These are phyloP conservation scores for Aspergillus baeticus DNA, from an alignment of 495 filamentous ascomycete genomes.

Conservation along the genomic window DNA sequence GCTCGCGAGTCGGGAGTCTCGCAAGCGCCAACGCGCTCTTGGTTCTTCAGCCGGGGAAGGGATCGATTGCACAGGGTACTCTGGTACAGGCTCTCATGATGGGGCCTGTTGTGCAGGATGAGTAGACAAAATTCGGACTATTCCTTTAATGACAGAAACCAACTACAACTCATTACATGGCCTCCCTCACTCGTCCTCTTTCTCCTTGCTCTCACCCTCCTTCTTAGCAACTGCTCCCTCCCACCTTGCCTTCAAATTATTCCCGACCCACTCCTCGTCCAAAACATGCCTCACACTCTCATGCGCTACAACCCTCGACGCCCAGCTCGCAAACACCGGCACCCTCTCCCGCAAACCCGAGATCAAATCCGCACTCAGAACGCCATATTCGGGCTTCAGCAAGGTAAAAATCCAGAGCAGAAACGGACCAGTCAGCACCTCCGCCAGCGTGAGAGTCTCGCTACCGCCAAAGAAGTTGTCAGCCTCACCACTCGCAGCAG, in stretches of 20 bases:
- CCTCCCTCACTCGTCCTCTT: too few species aligned
- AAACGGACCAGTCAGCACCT: slow-evolving; percentile 75
- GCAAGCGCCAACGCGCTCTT: slow-evolving; percentile 84
- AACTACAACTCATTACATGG: too few species aligned
- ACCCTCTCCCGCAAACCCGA: slow-evolving; percentile 48
- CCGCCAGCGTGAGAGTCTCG: slow-evolving; percentile 69
- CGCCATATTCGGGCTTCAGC: slow-evolving; percentile 44
- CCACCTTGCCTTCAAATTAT: slow-evolving; percentile 21
- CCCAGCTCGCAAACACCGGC: slow-evolving; percentile 69
- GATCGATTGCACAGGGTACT: slow-evolving; percentile 49
- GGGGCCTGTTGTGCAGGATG: slow-evolving; percentile 41
- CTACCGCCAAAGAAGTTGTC: slow-evolving; percentile 80
- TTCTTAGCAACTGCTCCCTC: not conserved
- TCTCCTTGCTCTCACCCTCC: too few species aligned
- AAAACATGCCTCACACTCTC: slow-evolving; percentile 69
- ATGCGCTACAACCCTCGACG: slow-evolving; percentile 55
- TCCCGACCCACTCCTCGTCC: slow-evolving; percentile 37
- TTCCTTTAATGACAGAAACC: too few species aligned
- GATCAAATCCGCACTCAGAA: slow-evolving; percentile 52
- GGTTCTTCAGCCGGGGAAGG: slow-evolving; percentile 62
- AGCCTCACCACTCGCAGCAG: slow-evolving; percentile 28
- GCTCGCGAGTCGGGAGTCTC: slow-evolving; percentile 84
- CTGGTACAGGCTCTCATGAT: slow-evolving; percentile 62
- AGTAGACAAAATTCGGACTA: too few species aligned
- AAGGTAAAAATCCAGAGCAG: slow-evolving; percentile 57